Evolutionary conservation across 257 asterid species (phyloP).

Genomic region (Nicotiana knightiana): DNA sequence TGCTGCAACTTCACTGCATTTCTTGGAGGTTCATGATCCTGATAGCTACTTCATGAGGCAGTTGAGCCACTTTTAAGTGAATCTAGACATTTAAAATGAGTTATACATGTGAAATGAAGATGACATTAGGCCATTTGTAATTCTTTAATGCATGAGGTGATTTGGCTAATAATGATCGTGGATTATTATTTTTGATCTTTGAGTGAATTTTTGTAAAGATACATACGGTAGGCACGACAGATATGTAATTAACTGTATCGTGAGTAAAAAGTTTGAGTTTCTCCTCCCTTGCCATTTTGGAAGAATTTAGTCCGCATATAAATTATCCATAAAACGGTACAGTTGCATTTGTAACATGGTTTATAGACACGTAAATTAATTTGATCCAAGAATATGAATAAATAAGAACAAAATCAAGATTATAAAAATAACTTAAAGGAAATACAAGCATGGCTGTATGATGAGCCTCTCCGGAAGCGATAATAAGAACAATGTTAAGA

Average conservation of each 20-base stretch:
- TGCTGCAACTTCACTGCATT: not conserved
- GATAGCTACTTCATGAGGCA: not conserved
- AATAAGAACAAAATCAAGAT: too few species aligned
- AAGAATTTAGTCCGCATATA: not conserved
- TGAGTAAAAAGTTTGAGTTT: not conserved
- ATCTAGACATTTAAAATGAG: too few species aligned
- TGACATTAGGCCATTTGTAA: not conserved
- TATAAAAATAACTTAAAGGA: too few species aligned
- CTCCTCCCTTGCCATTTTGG: not conserved
- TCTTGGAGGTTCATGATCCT: not conserved
- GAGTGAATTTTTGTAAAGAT: not conserved
- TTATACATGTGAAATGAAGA: not conserved
- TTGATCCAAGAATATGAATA: too few species aligned
- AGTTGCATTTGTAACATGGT: too few species aligned
- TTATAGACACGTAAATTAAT: too few species aligned
- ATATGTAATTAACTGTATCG: not conserved
- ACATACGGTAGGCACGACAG: not conserved
- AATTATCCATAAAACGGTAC: too few species aligned
- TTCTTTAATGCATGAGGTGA: not conserved
- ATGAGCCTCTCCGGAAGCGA: too few species aligned
- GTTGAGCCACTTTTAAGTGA: not conserved
- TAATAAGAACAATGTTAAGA: too few species aligned
- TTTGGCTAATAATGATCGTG: not conserved
- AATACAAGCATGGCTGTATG: too few species aligned
- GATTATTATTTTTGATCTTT: not conserved